phyloP scores from a whole-genome alignment of 306 rosid species.

The Ochetophila trinervis region DNA sequence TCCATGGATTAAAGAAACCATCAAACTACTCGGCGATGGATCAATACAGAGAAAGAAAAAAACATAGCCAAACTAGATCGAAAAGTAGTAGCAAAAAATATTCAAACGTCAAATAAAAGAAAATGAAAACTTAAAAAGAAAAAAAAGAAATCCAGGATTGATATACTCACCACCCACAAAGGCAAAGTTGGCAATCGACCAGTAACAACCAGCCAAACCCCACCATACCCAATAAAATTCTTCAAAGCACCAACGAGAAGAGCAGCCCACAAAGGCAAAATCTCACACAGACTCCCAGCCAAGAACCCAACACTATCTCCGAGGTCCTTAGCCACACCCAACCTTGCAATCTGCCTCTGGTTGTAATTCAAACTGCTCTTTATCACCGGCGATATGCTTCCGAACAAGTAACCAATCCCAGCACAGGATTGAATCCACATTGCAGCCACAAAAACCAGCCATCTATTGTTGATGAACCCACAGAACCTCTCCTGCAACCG shows the following conservation, averaged over 20 bases:
- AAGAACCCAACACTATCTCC: slow-evolving; percentile 81
- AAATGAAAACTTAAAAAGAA: not conserved
- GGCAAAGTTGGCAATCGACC: slow-evolving; percentile 51
- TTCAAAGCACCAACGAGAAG: slow-evolving; percentile 61
- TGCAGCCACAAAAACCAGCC: slow-evolving; percentile 93
- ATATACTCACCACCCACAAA: slow-evolving; percentile 76
- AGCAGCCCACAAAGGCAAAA: slow-evolving; percentile 71
- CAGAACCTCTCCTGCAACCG: slow-evolving; percentile 37
- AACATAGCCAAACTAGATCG: not conserved
- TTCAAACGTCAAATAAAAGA: not conserved
- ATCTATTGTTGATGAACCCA: slow-evolving; percentile 52
- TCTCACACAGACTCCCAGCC: slow-evolving; percentile 73
- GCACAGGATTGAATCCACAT: slow-evolving; percentile 99
- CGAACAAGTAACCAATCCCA: slow-evolving; percentile 79
- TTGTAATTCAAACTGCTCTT: slow-evolving; percentile 63
- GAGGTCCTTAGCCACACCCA: slow-evolving; percentile 91
- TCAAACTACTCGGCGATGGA: not conserved
- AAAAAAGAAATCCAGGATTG: not conserved
- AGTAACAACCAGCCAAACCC: slow-evolving; percentile 79
- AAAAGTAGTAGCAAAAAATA: not conserved
- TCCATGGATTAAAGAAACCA: not conserved
- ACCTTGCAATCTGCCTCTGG: slow-evolving; percentile 60
- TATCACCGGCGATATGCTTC: slow-evolving; percentile 80
- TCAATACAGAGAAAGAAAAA: not conserved
- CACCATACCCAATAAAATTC: slow-evolving; percentile 77